Percentiles rank a stretch among this genome's conserved stretches.
phyloP scores from a whole-genome alignment of 176 grass and related monocot genomes.

The Paspalum notatum region DNA sequence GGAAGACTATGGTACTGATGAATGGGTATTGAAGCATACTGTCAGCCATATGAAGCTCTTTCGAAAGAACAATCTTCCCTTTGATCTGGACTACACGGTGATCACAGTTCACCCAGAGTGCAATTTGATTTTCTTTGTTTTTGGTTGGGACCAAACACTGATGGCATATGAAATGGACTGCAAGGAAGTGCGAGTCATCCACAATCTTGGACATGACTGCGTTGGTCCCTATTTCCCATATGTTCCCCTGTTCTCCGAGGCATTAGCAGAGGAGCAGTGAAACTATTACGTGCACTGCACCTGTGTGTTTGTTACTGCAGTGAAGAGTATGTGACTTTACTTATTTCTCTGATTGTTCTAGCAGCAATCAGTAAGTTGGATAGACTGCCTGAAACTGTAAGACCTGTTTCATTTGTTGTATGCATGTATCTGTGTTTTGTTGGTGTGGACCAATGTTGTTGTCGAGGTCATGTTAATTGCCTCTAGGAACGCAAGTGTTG shows the following conservation, averaged over 20 bases:
- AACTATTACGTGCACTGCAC: not conserved
- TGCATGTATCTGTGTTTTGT: not conserved
- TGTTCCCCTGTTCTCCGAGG: not conserved
- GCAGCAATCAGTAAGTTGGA: not conserved
- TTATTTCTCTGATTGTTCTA: too few species aligned
- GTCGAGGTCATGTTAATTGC: not conserved
- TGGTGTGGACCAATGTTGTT: not conserved
- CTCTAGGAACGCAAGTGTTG: not conserved
- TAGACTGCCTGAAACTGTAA: not conserved
- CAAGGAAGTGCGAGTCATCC: not conserved
- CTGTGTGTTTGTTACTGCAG: not conserved
- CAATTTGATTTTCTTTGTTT: not conserved
- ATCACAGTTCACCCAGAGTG: not conserved
- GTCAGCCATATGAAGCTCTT: not conserved
- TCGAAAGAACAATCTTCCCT: not conserved
- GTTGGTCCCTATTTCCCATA: not conserved
- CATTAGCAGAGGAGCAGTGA: not conserved
- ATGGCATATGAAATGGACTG: slow-evolving; percentile 23
- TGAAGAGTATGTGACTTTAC: too few species aligned
- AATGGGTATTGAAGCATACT: not conserved
- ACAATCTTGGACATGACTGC: not conserved
- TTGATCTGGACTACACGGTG: not conserved
- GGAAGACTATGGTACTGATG: not conserved
- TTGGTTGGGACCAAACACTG: not conserved
- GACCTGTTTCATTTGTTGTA: not conserved